Evolutionary conservation across 2,329 filamentous ascomycete species (phyloP).

Genomic region (Penicillium sp.): DNA sequence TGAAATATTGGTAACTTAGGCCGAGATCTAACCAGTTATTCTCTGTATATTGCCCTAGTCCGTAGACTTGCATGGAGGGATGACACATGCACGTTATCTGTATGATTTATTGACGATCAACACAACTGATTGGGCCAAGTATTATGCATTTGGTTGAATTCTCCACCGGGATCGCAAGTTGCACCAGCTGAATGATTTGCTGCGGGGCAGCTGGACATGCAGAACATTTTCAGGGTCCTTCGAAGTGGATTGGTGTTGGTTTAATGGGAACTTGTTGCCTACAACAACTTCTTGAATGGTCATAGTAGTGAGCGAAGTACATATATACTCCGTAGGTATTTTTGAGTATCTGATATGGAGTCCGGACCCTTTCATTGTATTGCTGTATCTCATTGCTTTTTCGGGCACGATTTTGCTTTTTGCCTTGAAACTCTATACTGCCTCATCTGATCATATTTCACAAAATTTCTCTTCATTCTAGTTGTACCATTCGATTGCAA

Average conservation of each 20-base stretch:
- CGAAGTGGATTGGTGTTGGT: background rate
- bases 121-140: background rate
- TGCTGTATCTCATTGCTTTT: background rate
- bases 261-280: background rate
- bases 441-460: background rate
- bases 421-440: too few relatives aligned
- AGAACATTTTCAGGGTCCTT: background rate
- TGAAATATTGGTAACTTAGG: background rate
- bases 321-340: too few relatives aligned
- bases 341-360: background rate
- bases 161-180: background rate
- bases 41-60: background rate
- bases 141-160: background rate
- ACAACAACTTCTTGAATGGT: background rate
- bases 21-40: background rate
- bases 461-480: background rate
- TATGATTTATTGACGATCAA: background rate
- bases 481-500: background rate
- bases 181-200: background rate
- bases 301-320: too few relatives aligned
- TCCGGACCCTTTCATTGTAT: background rate
- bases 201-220: background rate
- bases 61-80: background rate
- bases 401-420: background rate
- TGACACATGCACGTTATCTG: background rate